Base-by-base conservation (phyloP, 2,329 filamentous ascomycete species). In the Periglandula ipomoeae region DNA sequence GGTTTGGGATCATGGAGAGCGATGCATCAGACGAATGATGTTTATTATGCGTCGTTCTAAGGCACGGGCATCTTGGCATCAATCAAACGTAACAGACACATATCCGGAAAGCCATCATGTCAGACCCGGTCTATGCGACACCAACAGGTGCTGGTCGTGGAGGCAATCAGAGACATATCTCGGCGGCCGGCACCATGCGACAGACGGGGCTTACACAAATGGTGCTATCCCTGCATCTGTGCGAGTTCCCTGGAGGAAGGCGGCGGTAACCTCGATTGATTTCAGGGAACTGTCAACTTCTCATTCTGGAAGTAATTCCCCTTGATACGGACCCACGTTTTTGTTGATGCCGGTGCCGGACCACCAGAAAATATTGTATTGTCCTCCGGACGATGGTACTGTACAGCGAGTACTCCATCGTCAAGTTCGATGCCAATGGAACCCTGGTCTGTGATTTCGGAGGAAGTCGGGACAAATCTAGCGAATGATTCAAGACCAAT, bases 101-200 rank as follows among this genome's bases (percentile, higher is more conserved):
- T 8, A 13, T 7, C 19, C 38, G 9, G 11, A 20, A 2, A 26
- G 17, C 4, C 39, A 15, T 24, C 38, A 24, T 15, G 32, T 15
- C 22, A 26, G 30, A 23, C 30, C 3, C 30, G 24, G 34, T 24
- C 34, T 41, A 41, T 32, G 34, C 34, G 19, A 17, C 26, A 30
- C 13, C 27, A 8, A 30, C 27, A 30, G 32, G 24, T 7, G 15
- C 24, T 7, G 17, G 7, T 38, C 35, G 3, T 38, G 27, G 9
- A 22, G 9, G 6, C 3, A 38, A 34, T n/a, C 5, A 15, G 35
- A 47, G 44, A 47, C 44, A 47, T 40, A 47, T 47, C 44, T 47
- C 44, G 44, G 44, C 27, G 23, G 35, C 15, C 44, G 44, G 44
- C 44, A 47, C 34, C 8, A 34, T 47, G 35, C 35, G 44, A 34